phyloP scores from a whole-genome alignment of 2,329 filamentous ascomycete genomes.

The Diaporthe longicolla region DNA sequence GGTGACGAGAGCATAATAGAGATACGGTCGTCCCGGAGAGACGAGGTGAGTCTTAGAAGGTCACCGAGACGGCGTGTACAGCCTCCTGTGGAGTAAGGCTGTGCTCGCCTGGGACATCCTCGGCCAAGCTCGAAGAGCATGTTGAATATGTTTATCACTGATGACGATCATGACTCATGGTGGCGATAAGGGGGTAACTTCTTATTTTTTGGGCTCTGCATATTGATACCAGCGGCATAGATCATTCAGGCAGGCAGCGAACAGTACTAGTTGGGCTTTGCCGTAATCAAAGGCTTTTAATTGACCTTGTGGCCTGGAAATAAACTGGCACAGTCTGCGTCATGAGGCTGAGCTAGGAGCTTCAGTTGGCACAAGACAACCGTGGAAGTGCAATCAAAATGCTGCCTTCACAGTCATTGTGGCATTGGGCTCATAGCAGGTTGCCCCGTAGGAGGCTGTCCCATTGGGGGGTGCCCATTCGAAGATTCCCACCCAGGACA shows the following conservation, averaged over 20 bases:
- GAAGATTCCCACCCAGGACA: too few relatives aligned
- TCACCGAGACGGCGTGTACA: constrained; percentile 42
- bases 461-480: too few relatives aligned
- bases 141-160: not conserved
- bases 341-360: too few relatives aligned
- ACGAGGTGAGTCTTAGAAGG: constrained; percentile 39
- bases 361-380: too few relatives aligned
- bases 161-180: constrained; percentile 24
- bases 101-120: not conserved
- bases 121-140: not conserved
- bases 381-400: too few relatives aligned
- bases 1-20: constrained; percentile 45
- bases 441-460: too few relatives aligned
- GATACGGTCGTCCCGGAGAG: constrained; percentile 27
- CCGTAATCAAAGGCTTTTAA: too few relatives aligned
- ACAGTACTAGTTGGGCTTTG: constrained; percentile 6
- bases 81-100: constrained; percentile 27
- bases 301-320: too few relatives aligned
- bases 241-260: not conserved
- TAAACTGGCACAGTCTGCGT: too few relatives aligned
- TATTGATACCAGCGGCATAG: constrained; percentile 30
- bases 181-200: not conserved
- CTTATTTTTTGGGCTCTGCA: not conserved
- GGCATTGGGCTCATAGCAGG: too few relatives aligned
- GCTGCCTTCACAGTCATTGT: not conserved